A percentile compares a stretch with the other conserved stretches of the same genome.
phyloP scores from a whole-genome alignment of 2,329 filamentous ascomycete genomes.

The Exophiala sp. region DNA sequence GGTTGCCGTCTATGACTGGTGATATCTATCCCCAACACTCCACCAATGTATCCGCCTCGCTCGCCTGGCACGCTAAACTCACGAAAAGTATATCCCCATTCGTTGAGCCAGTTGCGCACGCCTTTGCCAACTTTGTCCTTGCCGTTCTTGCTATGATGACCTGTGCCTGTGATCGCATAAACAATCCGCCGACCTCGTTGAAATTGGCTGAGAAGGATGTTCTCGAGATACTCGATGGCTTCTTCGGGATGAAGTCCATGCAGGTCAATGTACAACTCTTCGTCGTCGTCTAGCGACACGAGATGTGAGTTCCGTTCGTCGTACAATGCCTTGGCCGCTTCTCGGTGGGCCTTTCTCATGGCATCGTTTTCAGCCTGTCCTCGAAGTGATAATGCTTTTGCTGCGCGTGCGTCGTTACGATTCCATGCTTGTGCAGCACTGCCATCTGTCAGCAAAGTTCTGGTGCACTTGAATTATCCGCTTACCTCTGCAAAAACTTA shows the following conservation, averaged over 20 bases:
- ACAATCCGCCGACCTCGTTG: constrained; percentile 67
- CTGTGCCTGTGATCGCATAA: constrained; percentile 95
- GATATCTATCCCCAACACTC: constrained; percentile 62
- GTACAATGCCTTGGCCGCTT: constrained; percentile 87
- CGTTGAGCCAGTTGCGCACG: constrained; percentile 83
- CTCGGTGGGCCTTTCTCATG: constrained; percentile 94
- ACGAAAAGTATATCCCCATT: constrained; percentile 92
- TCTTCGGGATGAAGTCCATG: constrained; percentile 99
- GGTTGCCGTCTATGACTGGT: constrained; percentile 53
- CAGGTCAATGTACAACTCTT: constrained; percentile 89
- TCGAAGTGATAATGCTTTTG: constrained; percentile 88
- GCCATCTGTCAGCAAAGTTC: constrained; percentile 1
- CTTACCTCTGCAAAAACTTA: constrained; percentile 90
- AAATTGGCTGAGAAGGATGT: constrained; percentile 78
- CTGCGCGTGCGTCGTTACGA: constrained; percentile 90
- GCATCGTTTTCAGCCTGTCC: constrained; percentile 95
- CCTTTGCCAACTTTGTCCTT: constrained; percentile 98
- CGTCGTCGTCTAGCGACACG: constrained; percentile 42
- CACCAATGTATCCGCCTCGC: constrained; percentile 69
- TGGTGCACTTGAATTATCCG: constrained; percentile 4
- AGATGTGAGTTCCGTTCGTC: constrained; percentile 82
- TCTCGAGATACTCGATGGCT: constrained; percentile 89
- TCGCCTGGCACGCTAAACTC: constrained; percentile 98
- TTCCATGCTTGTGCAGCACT: constrained; percentile 98
- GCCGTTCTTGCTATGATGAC: constrained; percentile 96